Evolutionary conservation across 1,139 yeast species (phyloP).

Genomic region (Zygosaccharomyces pseudobailii): DNA sequence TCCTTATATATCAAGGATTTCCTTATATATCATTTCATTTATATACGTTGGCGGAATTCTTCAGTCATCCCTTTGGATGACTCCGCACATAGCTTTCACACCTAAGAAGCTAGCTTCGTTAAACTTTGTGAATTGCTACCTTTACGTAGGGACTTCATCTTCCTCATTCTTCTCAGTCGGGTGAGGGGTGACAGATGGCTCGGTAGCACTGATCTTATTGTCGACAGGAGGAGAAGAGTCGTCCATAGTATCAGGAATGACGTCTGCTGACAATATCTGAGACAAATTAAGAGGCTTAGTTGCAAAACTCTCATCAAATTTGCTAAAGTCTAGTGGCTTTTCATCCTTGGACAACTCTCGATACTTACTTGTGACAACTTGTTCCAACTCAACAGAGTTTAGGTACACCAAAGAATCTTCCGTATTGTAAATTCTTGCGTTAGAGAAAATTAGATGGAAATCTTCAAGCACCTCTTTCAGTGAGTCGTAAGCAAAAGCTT

Average conservation of each 20-base stretch:
- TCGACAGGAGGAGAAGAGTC: neutral
- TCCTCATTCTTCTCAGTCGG: constrained; percentile 4
- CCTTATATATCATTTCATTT: too few relatives aligned
- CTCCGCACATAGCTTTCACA: too few relatives aligned
- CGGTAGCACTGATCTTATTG: neutral
- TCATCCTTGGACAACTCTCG: constrained; percentile 34
- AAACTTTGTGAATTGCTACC: neutral
- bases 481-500: constrained; percentile 46
- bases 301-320: constrained; percentile 46
- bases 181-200: neutral
- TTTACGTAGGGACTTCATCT: neutral
- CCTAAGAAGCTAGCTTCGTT: neutral
- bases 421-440: constrained; percentile 84
- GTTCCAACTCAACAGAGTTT: constrained; percentile 69
- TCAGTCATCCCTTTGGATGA: too few relatives aligned
- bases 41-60: too few relatives aligned
- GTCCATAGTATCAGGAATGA: neutral
- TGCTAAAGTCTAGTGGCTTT: constrained; percentile 42
- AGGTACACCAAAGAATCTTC: constrained; percentile 80
- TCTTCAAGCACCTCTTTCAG: constrained; percentile 65
- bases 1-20: too few relatives aligned
- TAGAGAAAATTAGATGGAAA: constrained; percentile 69
- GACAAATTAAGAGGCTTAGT: constrained; percentile 33
- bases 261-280: constrained; percentile 5
- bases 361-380: constrained; percentile 38